Evolutionary conservation across 495 filamentous ascomycete genomes (phyloP).

Genomic region (Copromyces sp.): DNA sequence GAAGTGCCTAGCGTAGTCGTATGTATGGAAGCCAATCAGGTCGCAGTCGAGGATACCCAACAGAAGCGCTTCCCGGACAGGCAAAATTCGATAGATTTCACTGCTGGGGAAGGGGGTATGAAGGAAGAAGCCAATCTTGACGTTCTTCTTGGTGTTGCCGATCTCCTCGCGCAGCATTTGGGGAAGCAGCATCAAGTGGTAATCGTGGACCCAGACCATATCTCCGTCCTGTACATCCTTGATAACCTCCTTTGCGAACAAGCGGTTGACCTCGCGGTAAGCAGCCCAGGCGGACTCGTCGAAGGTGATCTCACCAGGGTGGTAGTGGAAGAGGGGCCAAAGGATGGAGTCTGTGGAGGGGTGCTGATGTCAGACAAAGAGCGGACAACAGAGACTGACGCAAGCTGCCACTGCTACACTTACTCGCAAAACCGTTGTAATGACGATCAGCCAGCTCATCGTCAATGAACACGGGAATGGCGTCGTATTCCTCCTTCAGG

Average conservation of each 20-base stretch:
- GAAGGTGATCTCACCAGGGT: conserved; percentile 85
- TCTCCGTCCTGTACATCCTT: conserved; percentile 66
- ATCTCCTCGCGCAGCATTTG: conserved; percentile 71
- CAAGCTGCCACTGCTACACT: conserved; percentile 12
- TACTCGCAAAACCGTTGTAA: conserved; percentile 84
- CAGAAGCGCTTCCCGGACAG: conserved; percentile 74
- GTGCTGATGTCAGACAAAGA: background rate
- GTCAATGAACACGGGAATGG: conserved; percentile 67
- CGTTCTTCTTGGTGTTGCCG: conserved; percentile 56
- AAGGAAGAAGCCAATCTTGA: conserved; percentile 89
- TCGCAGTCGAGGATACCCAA: conserved; percentile 75
- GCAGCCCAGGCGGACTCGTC: conserved; percentile 79
- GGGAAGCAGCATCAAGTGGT: conserved; percentile 88
- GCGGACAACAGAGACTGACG: background rate
- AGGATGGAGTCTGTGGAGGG: conserved; percentile 71
- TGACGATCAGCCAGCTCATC: conserved; percentile 71
- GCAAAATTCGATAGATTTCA: conserved; percentile 85
- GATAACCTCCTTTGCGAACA: conserved; percentile 73
- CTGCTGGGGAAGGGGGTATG: conserved; percentile 91
- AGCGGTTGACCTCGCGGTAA: conserved; percentile 73
- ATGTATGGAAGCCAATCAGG: conserved; percentile 88
- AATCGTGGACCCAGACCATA: conserved; percentile 93
- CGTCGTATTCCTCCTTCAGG: conserved; percentile 61
- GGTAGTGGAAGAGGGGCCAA: conserved; percentile 95
- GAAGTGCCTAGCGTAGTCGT: conserved; percentile 88